Base-by-base conservation (phyloP, 352 stramenopile species). In the Thalassiosira livingstoniorum region DNA sequence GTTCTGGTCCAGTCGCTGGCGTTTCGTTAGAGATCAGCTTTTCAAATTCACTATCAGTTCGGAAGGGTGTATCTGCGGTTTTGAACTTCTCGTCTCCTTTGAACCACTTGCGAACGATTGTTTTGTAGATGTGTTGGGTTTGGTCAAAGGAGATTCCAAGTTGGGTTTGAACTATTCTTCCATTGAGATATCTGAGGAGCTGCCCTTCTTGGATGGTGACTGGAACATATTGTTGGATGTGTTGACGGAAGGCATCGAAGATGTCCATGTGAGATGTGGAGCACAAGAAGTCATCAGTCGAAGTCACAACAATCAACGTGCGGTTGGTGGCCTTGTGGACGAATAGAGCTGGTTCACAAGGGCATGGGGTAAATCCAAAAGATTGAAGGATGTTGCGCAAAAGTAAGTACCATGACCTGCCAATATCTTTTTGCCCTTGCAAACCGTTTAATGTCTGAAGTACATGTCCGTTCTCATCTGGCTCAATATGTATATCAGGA, bases 221-320 rank as follows among this genome's bases (percentile, higher is more conserved):
- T 11, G 58, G 27, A 32, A 76, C 74, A 39, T 61, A 62, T 55
- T 76, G 31, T n/a, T 76, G 37, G 4, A 82, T 23, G 45, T 67
- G 31, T 1, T 2, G 32, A 11, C 23, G 29, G 31, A 82, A 57
- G 21, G 10, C 5, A 15, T 53, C 2, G 39, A 64, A 82, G 39
- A 82, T 10, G 15, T 25, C 2, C n/a, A 43, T 4, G 43, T 47
- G n/a, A 18, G 42, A 76, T 32, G 71, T 68, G 18, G 65, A 29
- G 42, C 75, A 82, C n/a, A 82, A 32, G 53, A 83, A 83, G 27
- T 83, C 76, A 64, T 79, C 65, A 54, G 76, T 79, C 21, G 76
- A 83, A 11, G 76, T 83, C 25, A 75, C 75, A 13, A 83, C 11
- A 1, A 83, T 3, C 7, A 83, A 53, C n/a, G 61, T 27, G n/a